Base-by-base conservation (phyloP, 73 alveolate species). In the Paramecium primaurelia region DNA sequence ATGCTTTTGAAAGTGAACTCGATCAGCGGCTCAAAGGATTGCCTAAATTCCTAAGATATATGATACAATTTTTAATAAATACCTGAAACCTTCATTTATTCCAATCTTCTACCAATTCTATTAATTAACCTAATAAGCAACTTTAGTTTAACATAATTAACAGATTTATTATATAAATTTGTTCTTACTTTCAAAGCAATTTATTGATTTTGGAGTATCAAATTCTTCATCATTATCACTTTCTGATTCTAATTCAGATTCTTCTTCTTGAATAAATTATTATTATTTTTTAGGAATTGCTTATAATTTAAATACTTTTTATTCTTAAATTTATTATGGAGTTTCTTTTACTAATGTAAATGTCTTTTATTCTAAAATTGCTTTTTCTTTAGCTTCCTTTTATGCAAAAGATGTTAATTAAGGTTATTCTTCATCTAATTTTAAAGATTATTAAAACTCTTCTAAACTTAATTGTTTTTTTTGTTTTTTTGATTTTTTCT, bases 11-110 rank as follows among this genome's bases (percentile, higher is more conserved):
- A 80, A 49, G 75, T 49, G 58, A 80, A 80, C 75, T 80, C 91
- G 49, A 80, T 80, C 58, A 80, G 91, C 26, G 91, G 91, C 75
- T 80, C 28, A 80, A 80, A 80, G 91, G 91, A 80, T 64, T 80
- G 47, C 73, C 91, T 80, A 80, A 80, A 80, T 42, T 80, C 91
- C 91, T 80, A 80, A 28, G 84, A 45, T 80, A 80, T 45, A 26
- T 42, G 75, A 45, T 80, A 47, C 71, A 80, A 80, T 42, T 25
- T 42, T 45, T 42, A 44, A 80, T 47, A 80, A 80, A 80, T 80
- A 80, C 91, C 91, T 80, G 47, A 80, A 49, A 44, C 58, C 75
- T 4, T 80, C 75, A 44, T 80, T 80, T 36, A 80, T 80, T 25
- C 34, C 64, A 80, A 80, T 49, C 20, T 80, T 25, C 71, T 80